Base-by-base conservation (phyloP, 1,284 basidiomycete genomes). In the Trichosporon inkin region DNA sequence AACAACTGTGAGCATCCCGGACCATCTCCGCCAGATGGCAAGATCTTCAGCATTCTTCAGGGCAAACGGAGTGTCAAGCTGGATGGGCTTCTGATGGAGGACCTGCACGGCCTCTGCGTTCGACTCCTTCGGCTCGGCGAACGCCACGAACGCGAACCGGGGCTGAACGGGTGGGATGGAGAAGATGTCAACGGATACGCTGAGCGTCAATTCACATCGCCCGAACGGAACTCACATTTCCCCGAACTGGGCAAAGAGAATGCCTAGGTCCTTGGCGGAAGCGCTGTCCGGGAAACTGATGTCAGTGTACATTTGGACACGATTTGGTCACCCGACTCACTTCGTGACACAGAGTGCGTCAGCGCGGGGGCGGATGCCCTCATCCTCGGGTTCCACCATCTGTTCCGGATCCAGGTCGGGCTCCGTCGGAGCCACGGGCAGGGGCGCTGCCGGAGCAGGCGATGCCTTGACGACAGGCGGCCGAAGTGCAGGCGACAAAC, bases 241-340 rank as follows among this genome's bases (percentile, higher is more conserved):
- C 11, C 77, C 77, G 59, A 72, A 78, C 56, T 77, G 74, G 1
- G 73, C 74, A 52, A 78, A 78, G 6, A 78, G 57, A 11, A 78
- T 75, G 7, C 75, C 77, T 3, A 78, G 61, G 53, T 78, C 77
- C 59, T 73, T 73, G 0, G 76, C 73, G 4, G 72, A 70, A 2
- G 68, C 71, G 2, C 64, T 57, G 8, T 70, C 68, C 2, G 76
- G 76, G 60, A 78, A 78, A 40, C 77, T 78, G 52, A 10, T 13
- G 55, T 58, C 20, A 60, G 58, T 35, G 20, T 22, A 20, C 13
- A 14, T 4, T 8, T 11, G 8, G 10, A 16, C 1, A 1, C 7
- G 8, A n/a, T 14, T 2, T 32, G 28, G 28, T 8, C 28, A 8
- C 22, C 14, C 14, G 16, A 65, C 75, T 60, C 52, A 76, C 75